Evolutionary conservation across 192 early-diverging fungal genomes (phyloP).

Genomic region (Backusella psychrophila): DNA sequence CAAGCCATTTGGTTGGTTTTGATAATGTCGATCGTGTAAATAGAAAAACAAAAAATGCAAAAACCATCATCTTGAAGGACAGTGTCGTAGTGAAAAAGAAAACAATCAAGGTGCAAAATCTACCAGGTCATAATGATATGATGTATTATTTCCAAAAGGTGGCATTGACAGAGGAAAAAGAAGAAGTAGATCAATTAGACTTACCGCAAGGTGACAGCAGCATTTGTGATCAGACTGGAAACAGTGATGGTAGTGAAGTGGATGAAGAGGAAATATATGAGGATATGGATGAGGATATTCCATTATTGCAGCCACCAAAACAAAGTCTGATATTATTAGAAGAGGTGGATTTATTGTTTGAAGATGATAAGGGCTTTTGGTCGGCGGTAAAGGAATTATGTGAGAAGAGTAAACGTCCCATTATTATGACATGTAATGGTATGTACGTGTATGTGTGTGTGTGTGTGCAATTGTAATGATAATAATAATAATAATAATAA

Average conservation of each 20-base stretch:
- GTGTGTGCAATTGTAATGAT: neutral
- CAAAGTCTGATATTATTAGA: conserved; percentile 81
- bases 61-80: neutral
- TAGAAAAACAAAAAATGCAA: neutral
- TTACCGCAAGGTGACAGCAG: neutral
- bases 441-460: conserved; percentile 8
- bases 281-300: neutral
- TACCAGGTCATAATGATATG: conserved; percentile 9
- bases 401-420: conserved; percentile 71
- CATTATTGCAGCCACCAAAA: conserved; percentile 22
- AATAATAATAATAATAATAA: neutral
- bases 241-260: neutral
- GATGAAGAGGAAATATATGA: neutral
- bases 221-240: neutral
- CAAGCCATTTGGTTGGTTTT: conserved; percentile 69
- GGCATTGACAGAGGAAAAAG: neutral
- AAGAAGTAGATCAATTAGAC: neutral
- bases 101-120: neutral
- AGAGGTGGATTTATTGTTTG: conserved; percentile 79
- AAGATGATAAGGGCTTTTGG: conserved; percentile 82
- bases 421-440: conserved; percentile 81
- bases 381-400: conserved; percentile 64
- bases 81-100: neutral
- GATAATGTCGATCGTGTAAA: conserved; percentile 15
- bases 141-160: neutral